Percentiles rank a stretch among this genome's conserved stretches.
These are phyloP conservation scores for Cladorrhinum sp. DNA, from an alignment of 2,329 filamentous ascomycete genomes.

Conservation along the genomic window DNA sequence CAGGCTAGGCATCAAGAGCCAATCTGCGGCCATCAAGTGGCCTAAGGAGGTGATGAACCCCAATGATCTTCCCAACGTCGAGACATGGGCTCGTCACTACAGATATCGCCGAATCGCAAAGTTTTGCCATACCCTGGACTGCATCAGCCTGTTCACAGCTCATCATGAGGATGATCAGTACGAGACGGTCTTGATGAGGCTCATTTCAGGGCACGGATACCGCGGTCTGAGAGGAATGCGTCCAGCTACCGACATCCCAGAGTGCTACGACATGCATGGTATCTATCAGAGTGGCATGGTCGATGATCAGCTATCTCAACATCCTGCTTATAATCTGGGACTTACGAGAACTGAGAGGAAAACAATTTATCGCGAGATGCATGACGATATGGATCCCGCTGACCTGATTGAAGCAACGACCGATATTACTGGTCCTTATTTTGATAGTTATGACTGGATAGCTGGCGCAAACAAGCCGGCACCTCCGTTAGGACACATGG, in stretches of 20 bases:
- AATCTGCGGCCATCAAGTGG: neutral
- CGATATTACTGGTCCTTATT: constrained; percentile 21
- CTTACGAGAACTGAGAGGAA: constrained; percentile 25
- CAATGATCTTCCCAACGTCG: constrained; percentile 60
- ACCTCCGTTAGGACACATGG: constrained; percentile 28
- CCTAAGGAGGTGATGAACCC: constrained; percentile 28
- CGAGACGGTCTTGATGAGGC: constrained; percentile 81
- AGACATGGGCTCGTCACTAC: constrained; percentile 69
- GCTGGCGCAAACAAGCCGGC: constrained; percentile 13
- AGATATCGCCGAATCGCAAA: constrained; percentile 70
- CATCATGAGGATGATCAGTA: constrained; percentile 91
- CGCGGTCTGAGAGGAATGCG: constrained; percentile 72
- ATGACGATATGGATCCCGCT: constrained; percentile 26
- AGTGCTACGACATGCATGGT: constrained; percentile 73
- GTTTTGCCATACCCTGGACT: constrained; percentile 48
- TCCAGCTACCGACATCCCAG: constrained; percentile 67
- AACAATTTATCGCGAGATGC: constrained; percentile 29
- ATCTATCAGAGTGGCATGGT: constrained; percentile 63
- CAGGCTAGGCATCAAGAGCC: constrained; percentile 32
- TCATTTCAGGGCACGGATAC: constrained; percentile 65
- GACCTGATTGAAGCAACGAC: constrained; percentile 16
- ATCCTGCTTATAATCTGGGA: constrained; percentile 40
- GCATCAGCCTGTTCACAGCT: constrained; percentile 68
- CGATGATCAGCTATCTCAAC: constrained; percentile 41
- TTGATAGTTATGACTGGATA: constrained; percentile 27